Conservation (phyloP, 768 basidiomycete species). For the Collybiopsis luxurians region DNA sequence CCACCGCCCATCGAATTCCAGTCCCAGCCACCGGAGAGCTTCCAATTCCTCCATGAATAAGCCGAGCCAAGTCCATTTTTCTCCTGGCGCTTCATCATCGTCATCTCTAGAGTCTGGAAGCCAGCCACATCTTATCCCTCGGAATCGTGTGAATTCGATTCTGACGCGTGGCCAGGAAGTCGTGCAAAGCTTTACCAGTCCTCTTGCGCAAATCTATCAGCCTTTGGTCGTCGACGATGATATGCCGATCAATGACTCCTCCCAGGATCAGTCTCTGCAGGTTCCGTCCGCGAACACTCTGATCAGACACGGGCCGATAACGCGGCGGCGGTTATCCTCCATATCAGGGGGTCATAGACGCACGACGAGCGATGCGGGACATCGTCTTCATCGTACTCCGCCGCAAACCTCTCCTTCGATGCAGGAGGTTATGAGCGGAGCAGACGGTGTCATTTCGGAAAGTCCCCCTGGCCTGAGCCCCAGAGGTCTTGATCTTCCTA, state of each 20-base stretch:
- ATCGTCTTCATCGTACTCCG: slow-evolving; percentile 3
- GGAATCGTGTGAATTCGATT: slow-evolving; percentile 43
- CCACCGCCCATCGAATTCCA: neutral
- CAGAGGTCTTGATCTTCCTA: slow-evolving; percentile 14
- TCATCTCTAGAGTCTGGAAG: slow-evolving; percentile 5
- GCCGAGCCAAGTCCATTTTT: neutral
- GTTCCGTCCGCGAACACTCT: slow-evolving; percentile 16
- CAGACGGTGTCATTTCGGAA: slow-evolving; percentile 13
- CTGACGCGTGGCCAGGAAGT: slow-evolving; percentile 35
- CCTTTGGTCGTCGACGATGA: slow-evolving; percentile 58
- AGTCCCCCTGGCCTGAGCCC: slow-evolving; percentile 12
- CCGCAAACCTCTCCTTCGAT: slow-evolving; percentile 9
- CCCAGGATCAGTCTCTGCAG: slow-evolving; percentile 11
- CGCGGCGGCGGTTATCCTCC: slow-evolving; percentile 39
- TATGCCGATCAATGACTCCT: slow-evolving; percentile 23
- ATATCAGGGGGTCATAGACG: slow-evolving; percentile 24
- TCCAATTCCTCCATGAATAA: neutral
- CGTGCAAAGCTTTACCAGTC: slow-evolving; percentile 47
- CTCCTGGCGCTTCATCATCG: slow-evolving; percentile 6
- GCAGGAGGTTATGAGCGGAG: slow-evolving; percentile 15
- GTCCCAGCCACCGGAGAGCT: neutral
- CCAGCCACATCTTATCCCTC: slow-evolving; percentile 19
- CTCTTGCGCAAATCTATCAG: slow-evolving; percentile 74
- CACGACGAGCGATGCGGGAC: slow-evolving; percentile 14
- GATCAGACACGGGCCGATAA: slow-evolving; percentile 41